phyloP scores from a whole-genome alignment of 257 asterid species.

The Gardenia jasminoides region DNA sequence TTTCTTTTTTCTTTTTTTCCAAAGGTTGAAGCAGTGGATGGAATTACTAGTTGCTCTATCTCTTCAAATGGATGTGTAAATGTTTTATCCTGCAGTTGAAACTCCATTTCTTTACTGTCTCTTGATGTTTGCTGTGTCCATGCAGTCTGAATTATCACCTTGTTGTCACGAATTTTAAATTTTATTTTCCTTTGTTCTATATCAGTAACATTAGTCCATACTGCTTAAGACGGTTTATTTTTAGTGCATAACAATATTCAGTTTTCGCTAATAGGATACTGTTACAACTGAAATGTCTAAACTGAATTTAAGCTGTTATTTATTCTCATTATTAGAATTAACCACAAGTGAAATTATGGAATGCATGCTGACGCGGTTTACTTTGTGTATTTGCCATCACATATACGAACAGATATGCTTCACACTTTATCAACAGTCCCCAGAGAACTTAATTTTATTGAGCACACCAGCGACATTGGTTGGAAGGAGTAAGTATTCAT shows the following conservation, averaged over 20 bases:
- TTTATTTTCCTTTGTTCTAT: not conserved
- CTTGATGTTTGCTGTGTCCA: not conserved
- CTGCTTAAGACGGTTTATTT: not conserved
- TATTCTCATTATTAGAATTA: not conserved
- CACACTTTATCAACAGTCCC: constrained; percentile 60
- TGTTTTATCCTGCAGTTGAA: not conserved
- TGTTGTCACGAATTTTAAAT: not conserved
- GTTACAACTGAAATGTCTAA: not conserved
- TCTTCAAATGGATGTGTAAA: not conserved
- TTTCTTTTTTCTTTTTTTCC: not conserved
- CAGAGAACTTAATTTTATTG: constrained; percentile 69
- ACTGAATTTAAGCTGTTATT: not conserved
- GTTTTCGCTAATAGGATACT: not conserved
- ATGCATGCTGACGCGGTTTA: not conserved
- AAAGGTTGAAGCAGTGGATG: not conserved
- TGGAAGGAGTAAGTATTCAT: constrained; percentile 65
- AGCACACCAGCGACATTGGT: constrained; percentile 73
- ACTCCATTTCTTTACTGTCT: not conserved
- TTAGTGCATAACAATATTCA: not conserved
- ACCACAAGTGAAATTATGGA: not conserved
- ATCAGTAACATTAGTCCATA: not conserved
- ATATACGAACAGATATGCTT: constrained; percentile 50
- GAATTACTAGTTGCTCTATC: not conserved
- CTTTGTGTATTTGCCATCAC: not conserved
- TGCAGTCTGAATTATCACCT: not conserved